Conservation (phyloP, 2,329 filamentous ascomycete species). For the Boeremia exigua region DNA sequence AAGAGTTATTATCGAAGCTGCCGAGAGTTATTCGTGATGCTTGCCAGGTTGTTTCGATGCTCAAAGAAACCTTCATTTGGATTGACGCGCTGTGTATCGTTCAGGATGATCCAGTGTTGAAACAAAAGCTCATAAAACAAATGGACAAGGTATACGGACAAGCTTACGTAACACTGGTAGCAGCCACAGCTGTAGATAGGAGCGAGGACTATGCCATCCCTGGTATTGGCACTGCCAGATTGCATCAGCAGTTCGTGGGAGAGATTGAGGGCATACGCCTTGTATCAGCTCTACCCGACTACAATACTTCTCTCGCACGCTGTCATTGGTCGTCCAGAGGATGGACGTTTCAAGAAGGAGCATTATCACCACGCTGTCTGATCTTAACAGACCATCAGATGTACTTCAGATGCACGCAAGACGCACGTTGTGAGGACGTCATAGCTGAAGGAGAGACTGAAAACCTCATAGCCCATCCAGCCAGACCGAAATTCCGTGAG, state of each 20-base stretch:
- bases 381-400: slow-evolving; percentile 3
- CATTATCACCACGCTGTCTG: slow-evolving; percentile 1
- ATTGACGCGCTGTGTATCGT: slow-evolving; percentile 7
- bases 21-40: not conserved
- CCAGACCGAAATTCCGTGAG: not conserved
- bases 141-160: slow-evolving; percentile 2
- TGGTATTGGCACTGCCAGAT: not conserved
- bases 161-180: not conserved
- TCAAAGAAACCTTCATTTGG: slow-evolving; percentile 1
- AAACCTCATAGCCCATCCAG: not conserved
- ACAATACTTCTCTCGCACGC: not conserved
- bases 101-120: not conserved
- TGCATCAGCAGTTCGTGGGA: not conserved
- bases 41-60: not conserved
- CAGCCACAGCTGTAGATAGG: not conserved
- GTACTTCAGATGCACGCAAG: slow-evolving; percentile 2
- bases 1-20: not conserved
- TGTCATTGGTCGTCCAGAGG: not conserved
- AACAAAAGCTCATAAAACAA: not conserved
- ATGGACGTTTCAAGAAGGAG: slow-evolving; percentile 1
- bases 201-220: not conserved
- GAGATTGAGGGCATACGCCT: not conserved
- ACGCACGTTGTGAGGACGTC: slow-evolving; percentile 1
- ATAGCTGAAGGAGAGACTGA: not conserved
- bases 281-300: not conserved